A percentile compares a stretch with the other conserved stretches of the same genome.
These are phyloP conservation scores for Nymphaea thermarum DNA, from an alignment of 164 flowering plant genomes.

Conservation along the genomic window DNA sequence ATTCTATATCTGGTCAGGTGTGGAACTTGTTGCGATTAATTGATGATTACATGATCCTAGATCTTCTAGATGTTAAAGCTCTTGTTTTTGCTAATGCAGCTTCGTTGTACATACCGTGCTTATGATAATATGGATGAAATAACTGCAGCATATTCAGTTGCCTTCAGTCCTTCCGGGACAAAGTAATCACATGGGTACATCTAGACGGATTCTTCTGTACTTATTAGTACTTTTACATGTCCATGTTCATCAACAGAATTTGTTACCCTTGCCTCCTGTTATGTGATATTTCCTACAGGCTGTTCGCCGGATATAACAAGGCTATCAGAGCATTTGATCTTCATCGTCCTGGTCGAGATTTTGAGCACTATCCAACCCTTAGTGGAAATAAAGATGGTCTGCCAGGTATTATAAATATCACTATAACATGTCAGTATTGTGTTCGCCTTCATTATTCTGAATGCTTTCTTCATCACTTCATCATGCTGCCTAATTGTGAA, in stretches of 20 bases:
- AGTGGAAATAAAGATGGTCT: conserved; percentile 82
- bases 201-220: background rate
- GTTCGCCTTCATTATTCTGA: too few species aligned
- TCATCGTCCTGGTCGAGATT: conserved; percentile 95
- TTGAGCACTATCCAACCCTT: conserved; percentile 58
- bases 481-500: too few species aligned
- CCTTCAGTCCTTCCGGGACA: conserved; percentile 69
- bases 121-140: conserved; percentile 97
- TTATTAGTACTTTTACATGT: background rate
- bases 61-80: background rate
- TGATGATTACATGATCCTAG: background rate
- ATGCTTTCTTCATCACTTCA: too few species aligned
- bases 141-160: conserved; percentile 81
- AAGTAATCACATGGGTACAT: conserved; percentile 28
- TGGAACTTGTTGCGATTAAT: conserved; percentile 1
- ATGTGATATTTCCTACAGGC: conserved; percentile 28
- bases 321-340: conserved; percentile 71
- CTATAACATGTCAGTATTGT: too few species aligned
- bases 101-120: conserved; percentile 94
- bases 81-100: conserved; percentile 25
- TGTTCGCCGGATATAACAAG: conserved; percentile 92
- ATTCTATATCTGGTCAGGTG: conserved; percentile 84
- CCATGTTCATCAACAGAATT: background rate
- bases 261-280: background rate
- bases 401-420: conserved; percentile 34